Conservation (phyloP, 2,329 filamentous ascomycete genomes). For the Huntiella moniliformis region DNA sequence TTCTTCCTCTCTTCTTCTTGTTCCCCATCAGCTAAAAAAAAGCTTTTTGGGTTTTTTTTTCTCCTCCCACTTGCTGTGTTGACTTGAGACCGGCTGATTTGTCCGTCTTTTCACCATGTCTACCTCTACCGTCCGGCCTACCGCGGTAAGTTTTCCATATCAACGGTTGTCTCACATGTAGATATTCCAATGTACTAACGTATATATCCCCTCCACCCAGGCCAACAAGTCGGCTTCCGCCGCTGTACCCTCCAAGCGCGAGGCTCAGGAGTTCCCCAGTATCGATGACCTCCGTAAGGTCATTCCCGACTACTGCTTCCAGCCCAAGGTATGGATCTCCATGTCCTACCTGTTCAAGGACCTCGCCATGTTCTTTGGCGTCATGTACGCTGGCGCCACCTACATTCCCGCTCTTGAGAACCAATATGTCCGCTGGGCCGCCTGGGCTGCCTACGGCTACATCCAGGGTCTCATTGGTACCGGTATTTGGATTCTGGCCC, state of each 20-base stretch:
- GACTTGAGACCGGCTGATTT: not conserved
- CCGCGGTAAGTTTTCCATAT: conserved; percentile 1
- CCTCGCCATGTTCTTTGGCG: conserved; percentile 26
- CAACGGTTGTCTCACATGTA: not conserved
- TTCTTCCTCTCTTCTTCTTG: conserved; percentile 6
- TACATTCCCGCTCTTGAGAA: conserved; percentile 34
- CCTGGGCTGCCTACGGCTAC: conserved; percentile 43
- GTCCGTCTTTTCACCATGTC: conserved; percentile 1
- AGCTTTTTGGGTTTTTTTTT: too few relatives aligned
- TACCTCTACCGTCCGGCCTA: conserved; percentile 5
- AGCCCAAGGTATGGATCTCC: conserved; percentile 32
- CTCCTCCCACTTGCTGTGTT: conserved; percentile 9
- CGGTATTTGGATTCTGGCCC: conserved; percentile 51
- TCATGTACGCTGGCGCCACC: conserved; percentile 32
- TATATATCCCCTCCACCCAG: conserved; percentile 6
- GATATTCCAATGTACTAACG: conserved; percentile 4
- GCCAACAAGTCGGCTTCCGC: conserved; percentile 5
- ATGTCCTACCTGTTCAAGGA: conserved; percentile 39
- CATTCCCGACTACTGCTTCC: conserved; percentile 43
- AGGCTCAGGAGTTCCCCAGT: conserved; percentile 20
- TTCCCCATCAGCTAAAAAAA: not conserved
- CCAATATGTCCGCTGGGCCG: conserved; percentile 23
- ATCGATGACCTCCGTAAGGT: conserved; percentile 30
- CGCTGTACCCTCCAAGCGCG: conserved; percentile 1
- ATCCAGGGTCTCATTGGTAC: conserved; percentile 44